Conservation (phyloP, 768 basidiomycete species). For the Podaxis sp. region DNA sequence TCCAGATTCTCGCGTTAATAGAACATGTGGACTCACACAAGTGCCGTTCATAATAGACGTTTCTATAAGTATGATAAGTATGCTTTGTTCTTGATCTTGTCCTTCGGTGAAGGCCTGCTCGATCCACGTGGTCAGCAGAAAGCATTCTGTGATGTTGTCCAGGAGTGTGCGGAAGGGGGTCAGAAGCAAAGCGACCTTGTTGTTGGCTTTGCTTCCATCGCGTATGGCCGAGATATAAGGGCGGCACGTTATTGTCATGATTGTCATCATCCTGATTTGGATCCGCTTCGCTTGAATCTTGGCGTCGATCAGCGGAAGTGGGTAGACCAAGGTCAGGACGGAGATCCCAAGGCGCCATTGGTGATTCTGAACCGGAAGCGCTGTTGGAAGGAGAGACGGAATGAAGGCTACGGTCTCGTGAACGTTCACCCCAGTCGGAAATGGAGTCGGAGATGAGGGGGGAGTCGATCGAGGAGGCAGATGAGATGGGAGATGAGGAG, state of each 20-base stretch:
- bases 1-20: background rate
- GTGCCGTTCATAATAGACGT: slow-evolving; percentile 5
- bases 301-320: background rate
- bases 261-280: background rate
- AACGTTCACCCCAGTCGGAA: slow-evolving; percentile 1
- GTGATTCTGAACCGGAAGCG: background rate
- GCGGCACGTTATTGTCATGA: background rate
- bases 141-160: slow-evolving; percentile 4
- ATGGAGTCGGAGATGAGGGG: slow-evolving; percentile 10
- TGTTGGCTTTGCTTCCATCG: slow-evolving; percentile 13
- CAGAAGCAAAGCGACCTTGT: background rate
- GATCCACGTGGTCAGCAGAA: background rate
- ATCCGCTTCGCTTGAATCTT: slow-evolving; percentile 1
- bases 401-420: background rate
- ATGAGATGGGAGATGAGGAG: slow-evolving; percentile 6
- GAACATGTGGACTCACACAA: slow-evolving; percentile 2
- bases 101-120: slow-evolving; percentile 5
- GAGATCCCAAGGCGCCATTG: slow-evolving; percentile 4
- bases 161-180: background rate
- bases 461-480: slow-evolving; percentile 6
- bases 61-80: background rate
- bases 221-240: slow-evolving; percentile 13
- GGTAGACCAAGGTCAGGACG: background rate
- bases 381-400: background rate
- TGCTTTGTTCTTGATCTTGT: slow-evolving; percentile 4